Percentiles rank a stretch among this genome's conserved stretches.
phyloP scores from a whole-genome alignment of 2,329 filamentous ascomycete genomes.

The Xylaria multiplex region DNA sequence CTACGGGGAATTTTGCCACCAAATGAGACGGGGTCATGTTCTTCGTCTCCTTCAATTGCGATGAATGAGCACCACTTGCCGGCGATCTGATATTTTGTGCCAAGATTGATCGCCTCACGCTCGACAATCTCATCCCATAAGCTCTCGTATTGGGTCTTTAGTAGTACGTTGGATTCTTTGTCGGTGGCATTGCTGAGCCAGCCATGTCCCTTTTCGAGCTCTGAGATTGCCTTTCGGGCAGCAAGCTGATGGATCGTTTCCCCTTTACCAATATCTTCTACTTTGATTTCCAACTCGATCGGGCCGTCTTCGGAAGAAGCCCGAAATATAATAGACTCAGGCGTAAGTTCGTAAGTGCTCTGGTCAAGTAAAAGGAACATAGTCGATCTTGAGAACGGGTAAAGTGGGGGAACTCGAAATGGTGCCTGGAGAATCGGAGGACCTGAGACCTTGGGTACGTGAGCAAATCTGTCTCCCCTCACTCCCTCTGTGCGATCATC shows the following conservation, averaged over 20 bases:
- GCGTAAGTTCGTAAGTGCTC: constrained; percentile 3
- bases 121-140: constrained; percentile 27
- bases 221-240: constrained; percentile 25
- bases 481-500: background rate
- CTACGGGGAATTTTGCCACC: background rate
- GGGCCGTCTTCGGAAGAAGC: constrained; percentile 17
- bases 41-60: constrained; percentile 16
- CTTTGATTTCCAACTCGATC: constrained; percentile 25
- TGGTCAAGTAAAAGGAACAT: constrained; percentile 24
- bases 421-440: constrained; percentile 28
- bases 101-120: constrained; percentile 29
- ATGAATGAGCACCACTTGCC: constrained; percentile 33
- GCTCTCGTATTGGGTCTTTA: constrained; percentile 19
- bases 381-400: constrained; percentile 20
- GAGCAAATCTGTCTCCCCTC: constrained; percentile 15
- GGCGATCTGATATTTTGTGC: constrained; percentile 26
- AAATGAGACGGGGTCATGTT: constrained; percentile 11
- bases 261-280: constrained; percentile 26
- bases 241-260: constrained; percentile 30
- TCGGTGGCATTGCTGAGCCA: constrained; percentile 23
- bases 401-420: constrained; percentile 11
- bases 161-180: constrained; percentile 1
- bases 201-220: constrained; percentile 28
- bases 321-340: constrained; percentile 16
- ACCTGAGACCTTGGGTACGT: constrained; percentile 7